These are phyloP conservation scores for Sphagnum magellanicum DNA, from an alignment of 228 moss, liverwort and hornwort genomes.

Conservation along the genomic window DNA sequence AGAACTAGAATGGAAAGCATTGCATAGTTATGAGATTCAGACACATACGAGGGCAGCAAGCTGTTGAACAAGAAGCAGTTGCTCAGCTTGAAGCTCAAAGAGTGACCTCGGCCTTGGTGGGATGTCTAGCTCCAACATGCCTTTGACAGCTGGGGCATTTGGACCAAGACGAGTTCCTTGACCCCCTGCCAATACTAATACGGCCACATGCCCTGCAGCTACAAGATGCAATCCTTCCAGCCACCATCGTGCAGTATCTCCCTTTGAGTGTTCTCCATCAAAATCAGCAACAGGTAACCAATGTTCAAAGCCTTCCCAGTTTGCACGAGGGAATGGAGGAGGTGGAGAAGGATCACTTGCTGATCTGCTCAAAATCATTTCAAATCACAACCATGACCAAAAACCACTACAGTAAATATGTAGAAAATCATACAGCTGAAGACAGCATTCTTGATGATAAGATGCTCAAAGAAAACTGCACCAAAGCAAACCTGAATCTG, in stretches of 20 bases:
- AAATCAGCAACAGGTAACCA: constrained; percentile 34
- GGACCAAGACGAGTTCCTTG: constrained; percentile 80
- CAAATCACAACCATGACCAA: not conserved
- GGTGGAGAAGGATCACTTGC: constrained; percentile 39
- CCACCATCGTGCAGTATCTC: constrained; percentile 67
- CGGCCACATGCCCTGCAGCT: constrained; percentile 72
- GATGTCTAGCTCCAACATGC: constrained; percentile 70
- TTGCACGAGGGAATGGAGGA: constrained; percentile 47
- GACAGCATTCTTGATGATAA: not conserved
- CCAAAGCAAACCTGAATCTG: not conserved
- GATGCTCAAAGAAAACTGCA: not conserved
- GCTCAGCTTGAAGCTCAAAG: constrained; percentile 88
- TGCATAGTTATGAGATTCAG: not conserved
- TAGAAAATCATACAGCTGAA: not conserved
- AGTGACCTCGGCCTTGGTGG: constrained; percentile 52
- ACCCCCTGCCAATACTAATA: constrained; percentile 80
- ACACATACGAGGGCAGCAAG: constrained; percentile 51
- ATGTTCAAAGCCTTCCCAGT: constrained; percentile 54
- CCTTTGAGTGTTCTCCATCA: constrained; percentile 1
- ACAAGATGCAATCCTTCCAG: constrained; percentile 67
- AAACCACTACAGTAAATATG: not conserved
- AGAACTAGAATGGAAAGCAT: too few species aligned
- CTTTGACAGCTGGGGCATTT: constrained; percentile 54
- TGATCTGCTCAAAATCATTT: not conserved
- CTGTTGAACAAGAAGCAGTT: constrained; percentile 66